Evolutionary conservation across 2,329 filamentous ascomycete species (phyloP), one percentile per base, ranked within the genome.

Genomic region (Lecanicillium sp.): DNA sequence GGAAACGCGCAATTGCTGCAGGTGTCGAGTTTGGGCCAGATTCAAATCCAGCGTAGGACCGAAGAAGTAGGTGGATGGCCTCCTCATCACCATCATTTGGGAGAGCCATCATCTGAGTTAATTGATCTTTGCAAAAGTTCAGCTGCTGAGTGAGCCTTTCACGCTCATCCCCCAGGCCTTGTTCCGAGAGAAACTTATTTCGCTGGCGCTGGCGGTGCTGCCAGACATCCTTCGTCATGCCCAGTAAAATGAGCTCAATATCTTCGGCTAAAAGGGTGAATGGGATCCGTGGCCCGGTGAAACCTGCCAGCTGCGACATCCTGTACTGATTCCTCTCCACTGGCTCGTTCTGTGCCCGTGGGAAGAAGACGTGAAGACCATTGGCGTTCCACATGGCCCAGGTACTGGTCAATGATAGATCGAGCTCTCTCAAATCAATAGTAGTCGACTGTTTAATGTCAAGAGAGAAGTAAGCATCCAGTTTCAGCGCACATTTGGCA

Each of bases 401-500:
- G 0, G 64, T 60, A 0, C 48, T 52, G 3, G 57, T 52, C 10
- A 66, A 39, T 0, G 53, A 47, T 5, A 62, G 46, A 12, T 63
- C 55, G 1, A 68, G 44, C 38, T 68, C 65, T 41, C 65, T 60
- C 2, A 55, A 41, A 5, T 53, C 50, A 0, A 67, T 40, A 0
- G 54, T 37, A 0, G 57, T 50, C 2, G 62, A 51, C 33, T 65
- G 53, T 38, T 49, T 49, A 40, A 37, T 56, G 22, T 52, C 48
- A 7, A 57, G 46, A 20, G 59, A 60, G 7, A 67, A 34, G 20
- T 61, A 65, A 0, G 51, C 36, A 41, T 68, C 65, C 18, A 68
- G 48, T 37, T 65, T 65, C 40, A 61, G 60, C 1, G 63, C 44
- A 18, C 48, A 53, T 3, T 50, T 30, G 3, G 58, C 54, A 7